Evolutionary conservation across 1,284 basidiomycete species (phyloP).

Genomic region (Flammula alnicola): DNA sequence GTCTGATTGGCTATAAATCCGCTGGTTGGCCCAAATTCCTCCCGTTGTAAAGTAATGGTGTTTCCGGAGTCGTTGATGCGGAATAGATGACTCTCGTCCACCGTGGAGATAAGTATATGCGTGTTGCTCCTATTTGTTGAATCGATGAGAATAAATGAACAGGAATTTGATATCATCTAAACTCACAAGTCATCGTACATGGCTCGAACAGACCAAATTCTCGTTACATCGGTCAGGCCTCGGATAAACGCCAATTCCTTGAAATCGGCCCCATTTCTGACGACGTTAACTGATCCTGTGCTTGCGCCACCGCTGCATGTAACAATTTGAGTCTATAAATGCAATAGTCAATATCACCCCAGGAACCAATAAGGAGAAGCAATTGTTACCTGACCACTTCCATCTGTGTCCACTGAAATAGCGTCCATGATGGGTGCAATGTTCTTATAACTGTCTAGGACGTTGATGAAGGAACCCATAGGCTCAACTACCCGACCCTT

Average conservation of each 20-base stretch:
- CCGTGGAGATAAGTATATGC: conserved; percentile 63
- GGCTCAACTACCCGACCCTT: conserved; percentile 56
- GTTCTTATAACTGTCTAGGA: conserved; percentile 75
- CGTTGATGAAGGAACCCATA: conserved; percentile 56
- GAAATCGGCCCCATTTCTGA: conserved; percentile 88
- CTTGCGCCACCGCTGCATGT: conserved; percentile 89
- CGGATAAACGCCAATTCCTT: conserved; percentile 66
- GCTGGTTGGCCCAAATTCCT: conserved; percentile 37
- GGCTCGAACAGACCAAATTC: conserved; percentile 68
- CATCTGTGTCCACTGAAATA: conserved; percentile 74
- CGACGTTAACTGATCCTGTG: conserved; percentile 80
- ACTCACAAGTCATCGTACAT: conserved; percentile 57
- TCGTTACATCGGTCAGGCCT: conserved; percentile 61
- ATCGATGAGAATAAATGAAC: conserved; percentile 7
- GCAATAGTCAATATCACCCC: conserved; percentile 10
- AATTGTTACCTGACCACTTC: conserved; percentile 69
- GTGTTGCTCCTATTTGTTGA: conserved; percentile 48
- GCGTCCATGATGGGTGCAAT: conserved; percentile 92
- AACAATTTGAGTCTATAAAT: conserved; percentile 73
- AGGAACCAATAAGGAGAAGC: not conserved
- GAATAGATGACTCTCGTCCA: conserved; percentile 57
- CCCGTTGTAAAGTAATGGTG: conserved; percentile 41
- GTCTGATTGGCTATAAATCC: conserved; percentile 53
- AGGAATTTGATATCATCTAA: not conserved
- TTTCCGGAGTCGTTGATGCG: conserved; percentile 45